Conservation (phyloP, 345 rosid species). For the Passiflora organensis region DNA sequence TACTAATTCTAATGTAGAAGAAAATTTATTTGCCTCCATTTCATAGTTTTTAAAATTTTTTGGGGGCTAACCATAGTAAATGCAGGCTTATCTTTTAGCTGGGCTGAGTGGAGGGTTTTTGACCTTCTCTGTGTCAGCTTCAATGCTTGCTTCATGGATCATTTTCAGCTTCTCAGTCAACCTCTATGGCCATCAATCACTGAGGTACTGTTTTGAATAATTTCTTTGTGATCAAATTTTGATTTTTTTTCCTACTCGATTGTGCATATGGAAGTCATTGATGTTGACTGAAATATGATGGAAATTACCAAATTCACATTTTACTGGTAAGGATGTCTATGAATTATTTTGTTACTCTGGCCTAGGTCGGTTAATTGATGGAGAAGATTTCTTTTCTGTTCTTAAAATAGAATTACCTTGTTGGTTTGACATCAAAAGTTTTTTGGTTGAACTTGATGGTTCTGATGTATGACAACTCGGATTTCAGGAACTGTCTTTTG, state of each 20-base stretch:
- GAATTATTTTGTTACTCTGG: too few species aligned
- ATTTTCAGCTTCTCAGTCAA: conserved; percentile 44
- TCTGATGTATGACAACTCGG: too few species aligned
- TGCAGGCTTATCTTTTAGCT: conserved; percentile 71
- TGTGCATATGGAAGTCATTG: neutral
- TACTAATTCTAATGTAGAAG: neutral
- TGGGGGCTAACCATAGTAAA: conserved; percentile 27
- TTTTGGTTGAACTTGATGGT: too few species aligned
- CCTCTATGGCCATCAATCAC: conserved; percentile 41
- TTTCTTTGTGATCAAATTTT: too few species aligned
- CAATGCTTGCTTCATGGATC: conserved; percentile 83
- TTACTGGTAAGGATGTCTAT: neutral
- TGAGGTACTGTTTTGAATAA: conserved; percentile 41
- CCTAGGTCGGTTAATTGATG: too few species aligned
- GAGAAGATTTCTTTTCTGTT: too few species aligned
- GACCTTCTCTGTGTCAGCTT: conserved; percentile 49
- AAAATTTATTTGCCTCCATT: neutral
- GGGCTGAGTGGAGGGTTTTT: conserved; percentile 90
- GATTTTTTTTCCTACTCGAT: neutral
- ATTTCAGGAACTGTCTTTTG: too few species aligned
- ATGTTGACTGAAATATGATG: too few species aligned
- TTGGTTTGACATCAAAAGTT: too few species aligned
- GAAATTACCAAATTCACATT: neutral
- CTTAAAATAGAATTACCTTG: too few species aligned
- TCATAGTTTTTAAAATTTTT: conserved; percentile 6